Conservation (phyloP, 2,329 filamentous ascomycete genomes). For the Neonectria neomacrospora region DNA sequence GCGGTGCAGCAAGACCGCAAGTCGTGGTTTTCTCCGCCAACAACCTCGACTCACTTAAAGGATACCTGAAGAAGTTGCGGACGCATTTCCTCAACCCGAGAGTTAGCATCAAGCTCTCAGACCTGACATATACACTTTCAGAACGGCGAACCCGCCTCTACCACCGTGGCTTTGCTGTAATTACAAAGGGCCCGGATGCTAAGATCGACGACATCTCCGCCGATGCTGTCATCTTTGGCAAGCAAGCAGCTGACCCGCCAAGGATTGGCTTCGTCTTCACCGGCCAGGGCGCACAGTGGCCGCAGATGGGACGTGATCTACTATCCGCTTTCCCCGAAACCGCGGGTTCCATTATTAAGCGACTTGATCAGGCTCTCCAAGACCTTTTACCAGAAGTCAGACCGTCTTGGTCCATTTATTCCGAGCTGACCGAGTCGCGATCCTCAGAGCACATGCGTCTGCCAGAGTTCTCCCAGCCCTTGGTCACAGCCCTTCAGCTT, state of each 20-base stretch:
- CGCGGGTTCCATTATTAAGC: conserved; percentile 19
- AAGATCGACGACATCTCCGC: conserved; percentile 13
- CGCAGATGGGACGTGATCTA: conserved; percentile 48
- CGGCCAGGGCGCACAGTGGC: conserved; percentile 53
- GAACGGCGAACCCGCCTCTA: conserved; percentile 36
- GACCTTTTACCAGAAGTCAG: conserved; percentile 26
- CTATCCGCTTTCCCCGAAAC: conserved; percentile 26
- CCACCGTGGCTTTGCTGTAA: conserved; percentile 38
- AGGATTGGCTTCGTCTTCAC: conserved; percentile 47
- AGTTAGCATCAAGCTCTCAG: conserved; percentile 35
- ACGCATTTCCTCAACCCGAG: conserved; percentile 42
- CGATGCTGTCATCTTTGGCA: conserved; percentile 17
- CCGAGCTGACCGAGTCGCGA: conserved; percentile 33
- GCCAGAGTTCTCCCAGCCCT: conserved; percentile 48
- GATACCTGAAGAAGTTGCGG: conserved; percentile 19
- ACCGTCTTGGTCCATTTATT: conserved; percentile 26
- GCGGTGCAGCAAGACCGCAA: conserved; percentile 8
- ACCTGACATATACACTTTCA: conserved; percentile 46
- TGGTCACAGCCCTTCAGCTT: conserved; percentile 56
- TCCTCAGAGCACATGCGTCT: conserved; percentile 25
- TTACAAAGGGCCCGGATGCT: conserved; percentile 9
- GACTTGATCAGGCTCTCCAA: conserved; percentile 35
- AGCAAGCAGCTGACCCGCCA: conserved; percentile 13
- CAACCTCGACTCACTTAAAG: conserved; percentile 25
- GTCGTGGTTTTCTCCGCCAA: conserved; percentile 32